Conservation (phyloP, 176 grass and related monocot genomes). For the Luzula sylvatica region DNA sequence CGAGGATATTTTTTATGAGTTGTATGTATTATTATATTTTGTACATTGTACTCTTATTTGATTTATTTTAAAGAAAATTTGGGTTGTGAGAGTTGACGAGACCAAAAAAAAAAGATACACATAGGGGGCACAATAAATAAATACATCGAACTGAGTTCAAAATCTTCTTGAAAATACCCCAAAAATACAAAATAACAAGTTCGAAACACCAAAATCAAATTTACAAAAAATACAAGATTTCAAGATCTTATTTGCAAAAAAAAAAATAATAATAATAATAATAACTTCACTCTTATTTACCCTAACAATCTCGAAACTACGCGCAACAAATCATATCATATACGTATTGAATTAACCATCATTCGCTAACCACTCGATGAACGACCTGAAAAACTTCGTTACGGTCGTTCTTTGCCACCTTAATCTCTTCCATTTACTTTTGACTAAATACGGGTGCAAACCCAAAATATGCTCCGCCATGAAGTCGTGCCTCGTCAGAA, state of each 20-base stretch:
- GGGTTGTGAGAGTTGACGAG: no score
- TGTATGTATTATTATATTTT: slow-evolving; percentile 6
- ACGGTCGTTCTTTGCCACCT: slow-evolving; percentile 43
- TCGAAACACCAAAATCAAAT: no score
- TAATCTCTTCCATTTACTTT: slow-evolving; percentile 64
- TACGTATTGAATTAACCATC: slow-evolving; percentile 18
- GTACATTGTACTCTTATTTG: neutral
- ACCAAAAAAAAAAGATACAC: neutral
- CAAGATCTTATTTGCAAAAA: no score
- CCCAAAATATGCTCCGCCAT: slow-evolving; percentile 86
- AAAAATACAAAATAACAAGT: no score
- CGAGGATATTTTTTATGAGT: neutral
- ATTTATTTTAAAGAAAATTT: no score
- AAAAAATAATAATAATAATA: no score
- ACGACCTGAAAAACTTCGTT: slow-evolving; percentile 37
- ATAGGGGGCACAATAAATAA: neutral
- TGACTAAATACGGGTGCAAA: slow-evolving; percentile 40
- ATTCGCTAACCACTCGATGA: slow-evolving; percentile 33
- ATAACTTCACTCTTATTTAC: no score
- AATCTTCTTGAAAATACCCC: no score
- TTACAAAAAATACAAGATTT: no score
- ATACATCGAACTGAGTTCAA: no score
- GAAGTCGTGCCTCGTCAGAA: slow-evolving; percentile 92
- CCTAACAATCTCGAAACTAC: neutral
- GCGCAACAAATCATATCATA: neutral